Evolutionary conservation across 2,329 filamentous ascomycete species (phyloP), one percentile per base, ranked within the genome.

Genomic region (Ophioceras dolichostomum): DNA sequence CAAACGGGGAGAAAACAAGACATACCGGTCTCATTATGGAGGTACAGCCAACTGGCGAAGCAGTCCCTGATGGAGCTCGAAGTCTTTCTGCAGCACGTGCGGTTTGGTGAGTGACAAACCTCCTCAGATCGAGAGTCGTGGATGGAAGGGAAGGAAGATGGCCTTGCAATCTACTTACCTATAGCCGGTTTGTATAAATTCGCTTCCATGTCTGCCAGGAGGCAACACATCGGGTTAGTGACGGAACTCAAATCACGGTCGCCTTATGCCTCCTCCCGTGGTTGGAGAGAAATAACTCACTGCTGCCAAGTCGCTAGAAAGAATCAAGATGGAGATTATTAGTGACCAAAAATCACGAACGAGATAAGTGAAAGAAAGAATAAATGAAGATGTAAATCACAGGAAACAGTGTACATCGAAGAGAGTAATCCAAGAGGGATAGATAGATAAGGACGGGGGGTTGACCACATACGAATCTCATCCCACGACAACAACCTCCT

Each of bases 121-220:
- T n/a, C n/a, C n/a, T n/a, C n/a, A n/a, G n/a, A n/a, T n/a, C n/a
- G n/a, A n/a, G n/a, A n/a, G n/a, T n/a, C n/a, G n/a, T n/a, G n/a
- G n/a, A n/a, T n/a, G n/a, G n/a, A n/a, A n/a, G n/a, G n/a, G 24
- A 24, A 5, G 4, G 31, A 6, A 16, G 7, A 5, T 33, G 29
- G 19, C n/a, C n/a, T 26, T 29, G 16, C n/a, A 28, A 36, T 8
- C 17, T 7, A 28, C 44, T 20, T 46, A 51, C 49, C 51, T 32
- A 39, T 56, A 58, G 32, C 55, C 54, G 2, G 54, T 53, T 24
- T 52, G 47, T 19, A 58, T 56, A 26, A 52, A 53, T n/a, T 57
- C 52, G 39, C 56, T 59, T 35, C 57, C 55, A n/a, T 52, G 45
- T 34, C 46, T 51, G 19, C 19, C 5, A 21, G 36, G 6, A 18